Evolutionary conservation across 306 rosid genomes (phyloP), one percentile per base, ranked within the genome.

Genomic region (Cercis canadensis): DNA sequence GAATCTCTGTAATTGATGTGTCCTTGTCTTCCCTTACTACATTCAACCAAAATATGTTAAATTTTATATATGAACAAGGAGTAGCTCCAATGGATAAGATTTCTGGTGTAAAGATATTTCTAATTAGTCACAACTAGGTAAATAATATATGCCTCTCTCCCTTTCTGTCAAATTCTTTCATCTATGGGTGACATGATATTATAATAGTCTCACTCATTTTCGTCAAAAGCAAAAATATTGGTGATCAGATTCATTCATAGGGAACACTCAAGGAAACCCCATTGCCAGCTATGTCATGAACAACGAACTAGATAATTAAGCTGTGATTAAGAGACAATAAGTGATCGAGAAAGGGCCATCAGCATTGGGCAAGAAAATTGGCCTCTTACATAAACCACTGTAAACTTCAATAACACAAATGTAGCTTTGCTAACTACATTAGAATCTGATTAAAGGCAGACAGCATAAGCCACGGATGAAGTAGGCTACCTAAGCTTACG

Each of bases 1-100:
- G 99, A 95, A 80, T 95, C 99, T 80, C 99, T 86, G 87, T 91
- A 95, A 78, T 95, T 95, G 72, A 95, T 71, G 80, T 95, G 99
- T 6, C 96, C 99, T 7, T 91, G 77, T 72, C 88, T 87, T 75
- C 96, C 99, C 73, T 95, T 95, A 73, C 97, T 95, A 96, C 86
- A 78, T 74, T 59, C 62, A 80, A 62, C 58, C 73, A 84, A 45
- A 62, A 37, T 37, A 37, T 55, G 52, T 13, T 62, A 9, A 31
- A 18, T 56, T 61, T 67, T 29, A 52, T 18, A 29, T 16, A 50
- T 33, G 10, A 37, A 71, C n/a, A 24, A 24, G 29, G 33, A n/a
- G n/a, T n/a, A n/a, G n/a, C n/a, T n/a, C n/a, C n/a, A n/a, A n/a
- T n/a, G n/a, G n/a, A 44, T 65, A 53, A 72, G 71, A 44, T 61